Conservation (phyloP, 805 yeast genomes). For the Saccharomycopsis synnaedendra region DNA sequence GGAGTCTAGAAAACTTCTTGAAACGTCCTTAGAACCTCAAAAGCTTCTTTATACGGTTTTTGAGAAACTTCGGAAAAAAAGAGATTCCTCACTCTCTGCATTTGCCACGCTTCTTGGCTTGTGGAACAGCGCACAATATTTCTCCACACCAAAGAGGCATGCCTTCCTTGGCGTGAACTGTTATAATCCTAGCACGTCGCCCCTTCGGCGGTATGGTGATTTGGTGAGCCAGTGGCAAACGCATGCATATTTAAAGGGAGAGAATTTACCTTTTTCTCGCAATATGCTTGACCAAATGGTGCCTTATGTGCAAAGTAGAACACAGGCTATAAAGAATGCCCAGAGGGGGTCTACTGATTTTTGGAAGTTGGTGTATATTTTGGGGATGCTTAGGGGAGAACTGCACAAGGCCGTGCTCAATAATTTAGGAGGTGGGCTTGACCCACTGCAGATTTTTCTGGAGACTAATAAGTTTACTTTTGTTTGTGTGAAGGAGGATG, state of each 20-base stretch:
- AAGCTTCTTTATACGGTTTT: neutral
- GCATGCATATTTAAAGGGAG: slow-evolving; percentile 29
- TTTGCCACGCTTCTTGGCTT: neutral
- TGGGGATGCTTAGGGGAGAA: slow-evolving; percentile 19
- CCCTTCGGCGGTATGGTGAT: slow-evolving; percentile 76
- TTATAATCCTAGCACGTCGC: slow-evolving; percentile 79
- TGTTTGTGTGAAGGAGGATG: neutral
- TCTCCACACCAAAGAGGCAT: slow-evolving; percentile 38
- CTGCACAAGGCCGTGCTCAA: too few species aligned
- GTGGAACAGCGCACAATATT: slow-evolving; percentile 19
- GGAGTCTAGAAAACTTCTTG: slow-evolving; percentile 12
- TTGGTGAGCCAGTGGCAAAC: slow-evolving; percentile 72
- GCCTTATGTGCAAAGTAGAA: slow-evolving; percentile 33
- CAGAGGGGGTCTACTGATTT: slow-evolving; percentile 22
- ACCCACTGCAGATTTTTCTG: too few species aligned
- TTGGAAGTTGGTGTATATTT: slow-evolving; percentile 22
- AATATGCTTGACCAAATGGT: slow-evolving; percentile 21
- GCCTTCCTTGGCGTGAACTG: slow-evolving; percentile 47
- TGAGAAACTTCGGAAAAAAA: neutral
- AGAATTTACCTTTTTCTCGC: slow-evolving; percentile 1
- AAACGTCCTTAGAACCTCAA: neutral
- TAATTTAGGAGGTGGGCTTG: too few species aligned
- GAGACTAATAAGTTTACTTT: slow-evolving; percentile 10
- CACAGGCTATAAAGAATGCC: slow-evolving; percentile 22
- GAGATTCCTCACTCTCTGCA: neutral